Conservation (phyloP, 176 grass and related monocot species). For the Puccinellia tenuiflora region DNA sequence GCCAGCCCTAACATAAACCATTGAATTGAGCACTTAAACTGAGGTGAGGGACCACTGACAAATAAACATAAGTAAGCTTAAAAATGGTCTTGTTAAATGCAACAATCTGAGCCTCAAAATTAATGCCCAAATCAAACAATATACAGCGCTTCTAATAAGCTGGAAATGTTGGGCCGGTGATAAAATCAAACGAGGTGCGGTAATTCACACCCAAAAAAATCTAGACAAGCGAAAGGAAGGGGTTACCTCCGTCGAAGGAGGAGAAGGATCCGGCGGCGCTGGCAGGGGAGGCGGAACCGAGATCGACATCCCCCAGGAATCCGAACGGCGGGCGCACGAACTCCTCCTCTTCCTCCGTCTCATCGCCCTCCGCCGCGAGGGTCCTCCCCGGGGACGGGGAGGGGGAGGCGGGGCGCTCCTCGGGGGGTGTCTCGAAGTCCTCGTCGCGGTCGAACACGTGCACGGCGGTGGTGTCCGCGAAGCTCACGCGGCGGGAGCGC, state of each 20-base stretch:
- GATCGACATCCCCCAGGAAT: slow-evolving; percentile 38
- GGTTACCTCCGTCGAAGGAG: slow-evolving; percentile 56
- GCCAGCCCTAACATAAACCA: neutral
- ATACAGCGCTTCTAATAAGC: neutral
- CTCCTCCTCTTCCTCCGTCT: slow-evolving; percentile 38
- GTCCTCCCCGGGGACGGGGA: slow-evolving; percentile 17
- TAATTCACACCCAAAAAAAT: neutral
- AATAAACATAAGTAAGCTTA: neutral
- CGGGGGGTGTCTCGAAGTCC: slow-evolving; percentile 59
- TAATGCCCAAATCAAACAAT: neutral
- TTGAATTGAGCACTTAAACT: neutral
- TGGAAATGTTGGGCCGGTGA: neutral
- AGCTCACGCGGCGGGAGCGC: slow-evolving; percentile 91
- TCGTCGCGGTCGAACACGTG: slow-evolving; percentile 94
- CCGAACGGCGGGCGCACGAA: slow-evolving; percentile 29
- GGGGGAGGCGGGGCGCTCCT: slow-evolving; percentile 20
- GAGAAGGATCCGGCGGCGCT: slow-evolving; percentile 65
- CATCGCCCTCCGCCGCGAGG: slow-evolving; percentile 26
- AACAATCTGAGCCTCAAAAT: neutral
- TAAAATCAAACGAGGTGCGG: neutral
- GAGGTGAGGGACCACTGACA: neutral
- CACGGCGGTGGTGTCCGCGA: slow-evolving; percentile 84
- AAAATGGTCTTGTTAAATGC: neutral
- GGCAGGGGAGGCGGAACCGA: slow-evolving; percentile 62
- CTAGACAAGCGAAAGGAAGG: neutral